A percentile compares a stretch with the other conserved stretches of the same genome.
Evolutionary conservation across 2,329 filamentous ascomycete genomes (phyloP).

Genomic region (Exophiala oligosperma): DNA sequence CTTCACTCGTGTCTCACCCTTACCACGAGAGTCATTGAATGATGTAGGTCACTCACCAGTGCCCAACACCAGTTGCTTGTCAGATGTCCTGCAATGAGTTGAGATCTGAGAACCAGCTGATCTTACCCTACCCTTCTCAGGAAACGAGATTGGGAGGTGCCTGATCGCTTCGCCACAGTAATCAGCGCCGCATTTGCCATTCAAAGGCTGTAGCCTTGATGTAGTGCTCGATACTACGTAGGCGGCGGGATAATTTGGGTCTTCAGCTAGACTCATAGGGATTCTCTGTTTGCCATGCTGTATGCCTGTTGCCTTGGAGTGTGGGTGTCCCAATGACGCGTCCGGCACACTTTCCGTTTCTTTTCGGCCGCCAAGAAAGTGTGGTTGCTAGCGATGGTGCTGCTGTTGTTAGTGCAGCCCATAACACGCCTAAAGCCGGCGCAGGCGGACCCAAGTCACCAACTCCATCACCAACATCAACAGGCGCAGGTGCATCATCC

Average conservation of each 20-base stretch:
- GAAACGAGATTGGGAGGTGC: conserved; percentile 6
- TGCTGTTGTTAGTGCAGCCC: background rate
- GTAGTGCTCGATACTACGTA: background rate
- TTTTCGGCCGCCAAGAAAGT: conserved; percentile 21
- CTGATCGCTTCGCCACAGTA: background rate
- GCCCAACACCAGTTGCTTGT: background rate
- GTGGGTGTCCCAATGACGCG: conserved; percentile 4
- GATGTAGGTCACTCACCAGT: background rate
- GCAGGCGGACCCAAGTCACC: background rate
- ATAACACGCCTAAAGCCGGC: background rate
- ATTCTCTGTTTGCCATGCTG: conserved; percentile 6
- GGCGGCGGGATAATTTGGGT: background rate
- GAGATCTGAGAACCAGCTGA: background rate
- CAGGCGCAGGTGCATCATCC: conserved; percentile 14
- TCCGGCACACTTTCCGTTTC: conserved; percentile 16
- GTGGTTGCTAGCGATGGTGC: background rate
- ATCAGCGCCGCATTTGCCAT: background rate
- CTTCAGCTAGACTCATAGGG: background rate
- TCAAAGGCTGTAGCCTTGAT: background rate
- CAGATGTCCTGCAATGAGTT: background rate
- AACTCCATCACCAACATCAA: background rate
- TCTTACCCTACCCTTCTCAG: background rate
- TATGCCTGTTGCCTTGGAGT: conserved; percentile 9
- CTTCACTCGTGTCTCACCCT: too few species aligned
- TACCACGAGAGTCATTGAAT: too few species aligned